phyloP scores from a whole-genome alignment of 2,329 filamentous ascomycete genomes.

The Aspergillus udagawae region DNA sequence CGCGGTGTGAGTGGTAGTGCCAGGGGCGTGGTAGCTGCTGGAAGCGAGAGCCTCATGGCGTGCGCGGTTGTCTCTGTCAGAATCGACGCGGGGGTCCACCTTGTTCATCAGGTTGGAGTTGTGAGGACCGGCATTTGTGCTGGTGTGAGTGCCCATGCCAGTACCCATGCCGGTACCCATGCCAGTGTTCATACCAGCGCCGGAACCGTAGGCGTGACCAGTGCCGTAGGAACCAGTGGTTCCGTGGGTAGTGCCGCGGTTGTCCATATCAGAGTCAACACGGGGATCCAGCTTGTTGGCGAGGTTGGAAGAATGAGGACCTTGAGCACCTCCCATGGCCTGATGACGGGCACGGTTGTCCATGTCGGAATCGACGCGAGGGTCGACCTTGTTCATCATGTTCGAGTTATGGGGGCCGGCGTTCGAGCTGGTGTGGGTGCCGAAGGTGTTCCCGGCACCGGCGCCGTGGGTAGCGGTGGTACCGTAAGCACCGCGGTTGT shows the following conservation, averaged over 20 bases:
- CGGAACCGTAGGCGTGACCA: conserved; percentile 1
- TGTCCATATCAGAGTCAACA: conserved; percentile 31
- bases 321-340: conserved; percentile 18
- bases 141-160: background rate
- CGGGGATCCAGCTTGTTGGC: conserved; percentile 52
- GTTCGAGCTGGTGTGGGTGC: background rate
- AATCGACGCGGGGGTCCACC: conserved; percentile 24
- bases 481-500: conserved; percentile 8
- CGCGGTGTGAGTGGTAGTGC: conserved; percentile 1
- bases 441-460: conserved; percentile 10
- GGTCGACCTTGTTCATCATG: conserved; percentile 38
- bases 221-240: conserved; percentile 9
- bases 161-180: background rate
- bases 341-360: conserved; percentile 6
- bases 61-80: conserved; percentile 3
- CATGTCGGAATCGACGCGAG: conserved; percentile 9
- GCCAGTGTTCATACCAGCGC: conserved; percentile 9
- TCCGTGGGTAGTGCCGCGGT: conserved; percentile 13
- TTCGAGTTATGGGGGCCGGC: conserved; percentile 15
- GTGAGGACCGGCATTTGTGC: conserved; percentile 16
- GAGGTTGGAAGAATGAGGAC: conserved; percentile 42
- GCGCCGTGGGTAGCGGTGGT: conserved; percentile 2
- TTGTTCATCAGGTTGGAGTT: conserved; percentile 21
- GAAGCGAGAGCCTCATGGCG: background rate
- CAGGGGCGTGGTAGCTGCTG: background rate